Percentiles rank a stretch among this genome's conserved stretches.
Evolutionary conservation across 1,284 basidiomycete species (phyloP).

Genomic region (Laetiporus sulphureus): DNA sequence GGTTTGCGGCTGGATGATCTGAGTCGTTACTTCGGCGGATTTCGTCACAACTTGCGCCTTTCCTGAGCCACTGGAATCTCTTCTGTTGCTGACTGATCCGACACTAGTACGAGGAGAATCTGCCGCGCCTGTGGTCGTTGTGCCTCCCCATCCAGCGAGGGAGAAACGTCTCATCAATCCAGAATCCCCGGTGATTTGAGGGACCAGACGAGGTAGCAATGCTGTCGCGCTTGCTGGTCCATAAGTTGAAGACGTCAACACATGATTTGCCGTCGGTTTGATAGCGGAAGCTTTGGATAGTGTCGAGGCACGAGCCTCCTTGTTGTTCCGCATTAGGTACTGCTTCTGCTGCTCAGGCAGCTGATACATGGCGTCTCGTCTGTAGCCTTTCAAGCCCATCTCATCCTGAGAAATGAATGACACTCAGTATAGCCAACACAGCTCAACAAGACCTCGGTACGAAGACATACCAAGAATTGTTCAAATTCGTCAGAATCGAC

Average conservation of each 20-base stretch:
- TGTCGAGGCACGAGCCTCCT: conserved; percentile 27
- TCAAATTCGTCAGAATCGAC: conserved; percentile 50
- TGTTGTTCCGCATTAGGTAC: conserved; percentile 57
- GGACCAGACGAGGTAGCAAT: conserved; percentile 53
- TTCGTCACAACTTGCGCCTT: conserved; percentile 25
- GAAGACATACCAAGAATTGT: conserved; percentile 52
- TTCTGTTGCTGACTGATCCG: conserved; percentile 28
- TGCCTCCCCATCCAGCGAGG: conserved; percentile 53
- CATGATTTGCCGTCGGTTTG: conserved; percentile 18
- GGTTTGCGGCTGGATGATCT: conserved; percentile 50
- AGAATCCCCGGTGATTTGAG: conserved; percentile 62
- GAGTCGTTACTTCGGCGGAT: too few species aligned
- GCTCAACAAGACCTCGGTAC: too few species aligned
- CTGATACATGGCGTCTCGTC: conserved; percentile 59
- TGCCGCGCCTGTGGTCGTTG: conserved; percentile 25
- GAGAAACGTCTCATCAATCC: conserved; percentile 72
- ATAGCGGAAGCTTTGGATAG: conserved; percentile 27
- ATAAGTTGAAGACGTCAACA: conserved; percentile 40
- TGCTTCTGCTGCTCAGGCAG: conserved; percentile 63
- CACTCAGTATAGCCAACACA: conserved; percentile 9
- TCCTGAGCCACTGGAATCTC: conserved; percentile 15
- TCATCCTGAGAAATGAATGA: conserved; percentile 41
- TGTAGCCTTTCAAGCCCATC: conserved; percentile 68
- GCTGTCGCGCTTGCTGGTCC: conserved; percentile 51
- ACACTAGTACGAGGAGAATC: conserved; percentile 31